Evolutionary conservation across 768 basidiomycete species (phyloP).

Genomic region (Thelephora aurantiotincta): DNA sequence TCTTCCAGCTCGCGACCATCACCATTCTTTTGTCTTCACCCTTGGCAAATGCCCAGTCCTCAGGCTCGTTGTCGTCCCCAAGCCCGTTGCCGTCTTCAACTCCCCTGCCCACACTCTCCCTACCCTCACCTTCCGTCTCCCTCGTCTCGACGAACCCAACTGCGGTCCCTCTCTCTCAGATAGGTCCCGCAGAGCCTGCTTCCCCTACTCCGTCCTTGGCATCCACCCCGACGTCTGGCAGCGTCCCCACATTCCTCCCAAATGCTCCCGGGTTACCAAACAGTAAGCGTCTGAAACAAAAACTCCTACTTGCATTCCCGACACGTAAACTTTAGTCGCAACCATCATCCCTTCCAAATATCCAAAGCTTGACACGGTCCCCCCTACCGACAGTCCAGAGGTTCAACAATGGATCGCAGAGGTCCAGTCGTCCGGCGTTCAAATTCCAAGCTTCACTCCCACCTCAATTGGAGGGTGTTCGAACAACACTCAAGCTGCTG

Average conservation of each 20-base stretch:
- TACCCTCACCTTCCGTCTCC: conserved; percentile 14
- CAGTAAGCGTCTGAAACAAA: conserved; percentile 16
- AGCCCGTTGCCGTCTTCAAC: not conserved
- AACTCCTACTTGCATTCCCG: not conserved
- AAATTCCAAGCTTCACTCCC: conserved; percentile 38
- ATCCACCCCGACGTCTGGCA: conserved; percentile 21
- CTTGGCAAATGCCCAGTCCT: no score
- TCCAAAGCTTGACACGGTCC: conserved; percentile 48
- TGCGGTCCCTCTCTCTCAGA: conserved; percentile 18
- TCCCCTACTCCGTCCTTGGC: conserved; percentile 15
- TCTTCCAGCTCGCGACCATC: no score
- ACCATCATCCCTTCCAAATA: conserved; percentile 33
- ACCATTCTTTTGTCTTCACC: no score
- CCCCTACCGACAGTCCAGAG: conserved; percentile 44
- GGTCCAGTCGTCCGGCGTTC: conserved; percentile 37
- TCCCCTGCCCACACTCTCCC: not conserved
- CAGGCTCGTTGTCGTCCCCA: not conserved
- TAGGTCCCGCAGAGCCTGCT: conserved; percentile 11
- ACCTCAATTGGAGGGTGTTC: conserved; percentile 37
- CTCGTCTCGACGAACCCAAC: conserved; percentile 19
- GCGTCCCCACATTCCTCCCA: conserved; percentile 27
- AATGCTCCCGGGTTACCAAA: conserved; percentile 49
- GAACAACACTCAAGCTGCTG: conserved; percentile 37
- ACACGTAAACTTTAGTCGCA: conserved; percentile 21
- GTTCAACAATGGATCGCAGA: conserved; percentile 63